A percentile compares a stretch with the other conserved stretches of the same genome.
phyloP scores from a whole-genome alignment of 805 yeast species.

The Hanseniaspora lachancei region DNA sequence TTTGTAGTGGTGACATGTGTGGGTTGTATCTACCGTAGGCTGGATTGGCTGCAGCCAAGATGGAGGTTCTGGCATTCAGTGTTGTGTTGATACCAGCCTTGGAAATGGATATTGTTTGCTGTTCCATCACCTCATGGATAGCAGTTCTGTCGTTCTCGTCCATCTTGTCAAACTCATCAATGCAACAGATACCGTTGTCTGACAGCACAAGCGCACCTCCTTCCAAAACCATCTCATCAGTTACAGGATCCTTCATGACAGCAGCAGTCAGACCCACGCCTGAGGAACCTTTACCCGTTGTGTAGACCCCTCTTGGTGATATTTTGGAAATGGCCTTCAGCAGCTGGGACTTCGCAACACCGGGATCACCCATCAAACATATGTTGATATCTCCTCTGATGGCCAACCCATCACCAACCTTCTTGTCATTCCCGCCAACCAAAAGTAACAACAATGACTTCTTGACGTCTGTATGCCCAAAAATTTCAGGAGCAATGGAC shows the following conservation, averaged over 20 bases:
- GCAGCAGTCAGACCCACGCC: conserved; percentile 99
- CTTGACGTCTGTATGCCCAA: conserved; percentile 85
- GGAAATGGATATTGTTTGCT: conserved; percentile 91
- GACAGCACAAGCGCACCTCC: conserved; percentile 97
- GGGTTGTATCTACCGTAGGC: conserved; percentile 90
- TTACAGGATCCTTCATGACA: conserved; percentile 96
- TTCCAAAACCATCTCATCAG: conserved; percentile 95
- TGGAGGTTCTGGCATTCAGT: conserved; percentile 86
- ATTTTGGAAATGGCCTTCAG: conserved; percentile 80
- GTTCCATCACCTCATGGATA: conserved; percentile 98
- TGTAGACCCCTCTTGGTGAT: conserved; percentile 92
- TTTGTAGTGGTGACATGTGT: conserved; percentile 78
- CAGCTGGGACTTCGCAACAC: conserved; percentile 96
- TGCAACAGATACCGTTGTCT: conserved; percentile 95
- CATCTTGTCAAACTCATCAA: conserved; percentile 98
- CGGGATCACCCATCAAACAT: conserved; percentile 97
- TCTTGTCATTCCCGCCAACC: conserved; percentile 92
- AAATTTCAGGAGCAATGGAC: conserved; percentile 96
- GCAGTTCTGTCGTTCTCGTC: conserved; percentile 94
- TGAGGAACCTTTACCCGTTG: conserved; percentile 97
- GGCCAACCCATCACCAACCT: conserved; percentile 89
- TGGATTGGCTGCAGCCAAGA: conserved; percentile 98
- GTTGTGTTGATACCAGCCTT: conserved; percentile 97
- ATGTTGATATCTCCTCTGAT: conserved; percentile 95
- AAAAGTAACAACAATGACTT: conserved; percentile 73